phyloP scores from a whole-genome alignment of 768 basidiomycete genomes.

The Atractiella rhizophila region DNA sequence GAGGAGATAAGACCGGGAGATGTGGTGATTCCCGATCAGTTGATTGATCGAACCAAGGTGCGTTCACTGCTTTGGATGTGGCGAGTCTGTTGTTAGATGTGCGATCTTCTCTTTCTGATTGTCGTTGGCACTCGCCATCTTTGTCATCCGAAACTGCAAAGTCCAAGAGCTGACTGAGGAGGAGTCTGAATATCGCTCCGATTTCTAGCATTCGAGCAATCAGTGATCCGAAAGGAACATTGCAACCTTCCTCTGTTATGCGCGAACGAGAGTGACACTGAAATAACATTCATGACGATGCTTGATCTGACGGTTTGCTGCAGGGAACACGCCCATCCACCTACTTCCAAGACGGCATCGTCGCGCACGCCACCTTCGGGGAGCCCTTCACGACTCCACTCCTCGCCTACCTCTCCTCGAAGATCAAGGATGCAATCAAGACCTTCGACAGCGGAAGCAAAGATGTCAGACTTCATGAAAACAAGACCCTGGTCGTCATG shows the following conservation, averaged over 20 bases:
- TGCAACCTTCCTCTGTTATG: too few relatives aligned
- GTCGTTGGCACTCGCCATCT: neutral
- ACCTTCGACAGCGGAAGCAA: slow-evolving; percentile 27
- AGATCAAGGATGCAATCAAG: slow-evolving; percentile 38
- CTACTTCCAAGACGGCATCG: slow-evolving; percentile 55
- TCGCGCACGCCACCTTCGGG: slow-evolving; percentile 81
- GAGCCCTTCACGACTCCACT: slow-evolving; percentile 30
- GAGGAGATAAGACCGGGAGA: slow-evolving; percentile 81
- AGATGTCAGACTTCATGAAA: slow-evolving; percentile 35
- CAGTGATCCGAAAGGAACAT: too few relatives aligned
- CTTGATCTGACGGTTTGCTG: too few relatives aligned
- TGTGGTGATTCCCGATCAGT: slow-evolving; percentile 64
- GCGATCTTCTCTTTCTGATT: neutral
- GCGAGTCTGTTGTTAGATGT: too few relatives aligned
- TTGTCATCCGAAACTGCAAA: neutral
- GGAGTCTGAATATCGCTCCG: too few relatives aligned
- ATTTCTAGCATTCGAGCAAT: too few relatives aligned
- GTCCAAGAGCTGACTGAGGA: neutral
- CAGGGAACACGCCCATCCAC: slow-evolving; percentile 53
- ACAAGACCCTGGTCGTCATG: slow-evolving; percentile 79
- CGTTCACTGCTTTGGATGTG: neutral
- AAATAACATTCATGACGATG: too few relatives aligned
- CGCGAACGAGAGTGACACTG: too few relatives aligned
- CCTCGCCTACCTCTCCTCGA: slow-evolving; percentile 37
- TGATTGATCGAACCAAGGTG: slow-evolving; percentile 80